Evolutionary conservation across 2,329 filamentous ascomycete genomes (phyloP).

Genomic region (Beauveria sp.): DNA sequence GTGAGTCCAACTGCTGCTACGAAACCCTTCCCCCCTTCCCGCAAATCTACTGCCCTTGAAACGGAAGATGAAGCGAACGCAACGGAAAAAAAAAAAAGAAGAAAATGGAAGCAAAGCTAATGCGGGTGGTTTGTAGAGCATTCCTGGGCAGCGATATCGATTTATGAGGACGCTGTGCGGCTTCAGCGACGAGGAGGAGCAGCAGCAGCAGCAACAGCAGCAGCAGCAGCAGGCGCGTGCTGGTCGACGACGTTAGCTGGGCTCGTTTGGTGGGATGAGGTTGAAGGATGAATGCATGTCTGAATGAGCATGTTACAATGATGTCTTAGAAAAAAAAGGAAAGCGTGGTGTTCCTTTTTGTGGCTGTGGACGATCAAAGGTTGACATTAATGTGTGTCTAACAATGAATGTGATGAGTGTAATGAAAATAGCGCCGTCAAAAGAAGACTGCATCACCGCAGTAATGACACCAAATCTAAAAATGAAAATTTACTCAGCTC

Average conservation of each 20-base stretch:
- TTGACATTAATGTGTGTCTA: neutral
- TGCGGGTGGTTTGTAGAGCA: constrained; percentile 34
- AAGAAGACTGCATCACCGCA: no score
- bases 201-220: neutral
- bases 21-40: neutral
- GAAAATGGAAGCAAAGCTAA: neutral
- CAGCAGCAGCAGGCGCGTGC: constrained; percentile 6
- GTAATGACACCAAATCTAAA: no score
- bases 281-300: neutral
- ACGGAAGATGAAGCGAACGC: neutral
- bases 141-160: constrained; percentile 46
- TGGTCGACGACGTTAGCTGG: neutral
- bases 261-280: no score
- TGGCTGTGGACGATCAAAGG: no score
- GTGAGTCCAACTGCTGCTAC: constrained; percentile 24
- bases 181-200: constrained; percentile 22
- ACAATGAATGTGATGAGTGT: neutral
- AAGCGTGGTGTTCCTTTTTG: neutral
- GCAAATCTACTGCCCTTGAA: no score
- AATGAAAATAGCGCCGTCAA: neutral
- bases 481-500: no score
- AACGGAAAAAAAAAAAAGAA: neutral
- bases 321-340: neutral
- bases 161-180: constrained; percentile 51
- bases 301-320: no score